A percentile compares a stretch with the other conserved stretches of the same genome.
These are phyloP conservation scores for Neophaeococcomyces aloes DNA, from an alignment of 2,329 filamentous ascomycete species.

Conservation along the genomic window DNA sequence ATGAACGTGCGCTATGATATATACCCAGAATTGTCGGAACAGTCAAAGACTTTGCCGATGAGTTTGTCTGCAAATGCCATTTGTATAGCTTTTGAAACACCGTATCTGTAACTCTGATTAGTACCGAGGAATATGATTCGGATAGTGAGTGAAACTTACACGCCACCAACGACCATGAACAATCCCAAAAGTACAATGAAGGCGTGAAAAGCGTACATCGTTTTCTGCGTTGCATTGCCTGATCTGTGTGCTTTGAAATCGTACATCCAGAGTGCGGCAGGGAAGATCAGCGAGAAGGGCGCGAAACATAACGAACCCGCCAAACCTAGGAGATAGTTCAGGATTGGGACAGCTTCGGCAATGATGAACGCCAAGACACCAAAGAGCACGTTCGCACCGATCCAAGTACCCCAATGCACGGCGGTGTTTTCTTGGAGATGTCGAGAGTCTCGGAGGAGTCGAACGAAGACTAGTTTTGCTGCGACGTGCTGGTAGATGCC, in stretches of 20 bases:
- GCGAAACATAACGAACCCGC: constrained; percentile 43
- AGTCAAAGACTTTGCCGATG: constrained; percentile 23
- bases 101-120: constrained; percentile 22
- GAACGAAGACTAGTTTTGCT: constrained; percentile 55
- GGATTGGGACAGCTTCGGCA: constrained; percentile 58
- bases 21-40: constrained; percentile 20
- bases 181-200: constrained; percentile 36
- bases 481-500: constrained; percentile 60
- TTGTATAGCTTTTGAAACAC: constrained; percentile 20
- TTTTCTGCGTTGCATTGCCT: constrained; percentile 28
- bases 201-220: constrained; percentile 33
- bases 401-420: constrained; percentile 41
- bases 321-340: constrained; percentile 55
- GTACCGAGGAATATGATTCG: too few relatives aligned
- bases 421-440: constrained; percentile 47
- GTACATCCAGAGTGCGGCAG: constrained; percentile 43
- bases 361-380: constrained; percentile 51
- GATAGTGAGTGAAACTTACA: constrained; percentile 31
- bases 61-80: constrained; percentile 19
- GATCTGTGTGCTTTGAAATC: constrained; percentile 32
- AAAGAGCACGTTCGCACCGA: constrained; percentile 50
- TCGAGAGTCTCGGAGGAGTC: constrained; percentile 41
- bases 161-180: constrained; percentile 40
- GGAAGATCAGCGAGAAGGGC: constrained; percentile 39
- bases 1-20: too few relatives aligned